A percentile compares a stretch with the other conserved stretches of the same genome.
Evolutionary conservation across 495 filamentous ascomycete genomes (phyloP).

Genomic region (Penicillium herquei): DNA sequence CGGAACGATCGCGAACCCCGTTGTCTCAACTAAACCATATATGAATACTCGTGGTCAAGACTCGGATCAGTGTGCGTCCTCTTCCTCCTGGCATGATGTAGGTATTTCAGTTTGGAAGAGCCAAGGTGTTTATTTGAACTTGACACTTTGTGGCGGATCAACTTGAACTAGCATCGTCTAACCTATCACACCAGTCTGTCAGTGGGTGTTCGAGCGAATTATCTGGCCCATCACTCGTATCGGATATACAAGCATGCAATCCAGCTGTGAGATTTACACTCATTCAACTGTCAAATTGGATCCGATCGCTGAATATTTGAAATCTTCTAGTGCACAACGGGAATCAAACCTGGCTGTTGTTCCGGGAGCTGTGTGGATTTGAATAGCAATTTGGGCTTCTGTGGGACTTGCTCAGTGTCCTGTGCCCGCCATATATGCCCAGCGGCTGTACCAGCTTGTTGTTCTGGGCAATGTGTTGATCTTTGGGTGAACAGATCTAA

Average conservation of each 20-base stretch:
- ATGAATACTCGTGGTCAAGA: not conserved
- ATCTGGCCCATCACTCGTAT: not conserved
- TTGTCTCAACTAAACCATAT: not conserved
- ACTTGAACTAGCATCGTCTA: not conserved
- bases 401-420: conserved; percentile 4
- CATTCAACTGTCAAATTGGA: not conserved
- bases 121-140: too few species aligned
- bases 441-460: conserved; percentile 2
- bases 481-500: not conserved
- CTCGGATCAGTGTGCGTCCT: not conserved
- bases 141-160: too few species aligned
- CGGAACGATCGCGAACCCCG: not conserved
- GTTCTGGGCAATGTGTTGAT: conserved; percentile 6
- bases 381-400: not conserved
- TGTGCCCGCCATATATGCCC: conserved; percentile 5
- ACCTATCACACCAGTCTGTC: not conserved
- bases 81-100: not conserved
- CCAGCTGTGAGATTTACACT: not conserved
- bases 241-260: conserved; percentile 1
- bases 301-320: not conserved
- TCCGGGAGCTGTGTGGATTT: conserved; percentile 4
- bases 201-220: not conserved
- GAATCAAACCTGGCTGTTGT: not conserved
- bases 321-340: conserved; percentile 2
- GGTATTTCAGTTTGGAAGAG: not conserved